Percentiles rank a stretch among this genome's conserved stretches.
phyloP scores from a whole-genome alignment of 78 protist genomes.

The Capsaspora owczarzaki region DNA sequence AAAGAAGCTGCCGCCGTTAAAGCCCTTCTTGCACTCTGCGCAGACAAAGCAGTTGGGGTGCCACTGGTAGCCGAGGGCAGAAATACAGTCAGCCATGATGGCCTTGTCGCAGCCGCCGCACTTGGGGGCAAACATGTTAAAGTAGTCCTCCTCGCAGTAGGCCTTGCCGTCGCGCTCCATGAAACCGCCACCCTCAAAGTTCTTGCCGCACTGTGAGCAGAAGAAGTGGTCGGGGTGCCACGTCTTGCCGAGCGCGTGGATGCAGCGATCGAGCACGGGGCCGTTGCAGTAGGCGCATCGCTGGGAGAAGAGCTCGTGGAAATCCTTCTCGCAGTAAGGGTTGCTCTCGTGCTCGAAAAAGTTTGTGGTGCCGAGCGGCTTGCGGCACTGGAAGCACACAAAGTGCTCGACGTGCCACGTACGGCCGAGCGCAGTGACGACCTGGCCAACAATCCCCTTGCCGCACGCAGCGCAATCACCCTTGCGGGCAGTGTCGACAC shows the following conservation, averaged over 20 bases:
- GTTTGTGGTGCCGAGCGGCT: not conserved
- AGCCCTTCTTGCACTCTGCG: not conserved
- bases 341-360: constrained; percentile 8
- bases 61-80: constrained; percentile 23
- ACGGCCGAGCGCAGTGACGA: not conserved
- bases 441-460: not conserved
- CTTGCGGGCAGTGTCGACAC: not conserved
- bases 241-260: constrained; percentile 29
- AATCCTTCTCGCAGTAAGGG: constrained; percentile 26
- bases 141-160: constrained; percentile 34
- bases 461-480: not conserved
- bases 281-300: constrained; percentile 26
- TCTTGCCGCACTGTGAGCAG: constrained; percentile 32
- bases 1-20: constrained; percentile 9
- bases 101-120: constrained; percentile 35
- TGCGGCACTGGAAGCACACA: constrained; percentile 6
- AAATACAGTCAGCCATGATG: constrained; percentile 16
- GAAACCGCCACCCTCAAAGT: constrained; percentile 14
- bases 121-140: constrained; percentile 16
- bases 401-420: constrained; percentile 7
- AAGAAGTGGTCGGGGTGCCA: constrained; percentile 45
- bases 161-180: constrained; percentile 38
- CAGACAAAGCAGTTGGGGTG: constrained; percentile 37
- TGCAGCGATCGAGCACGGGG: constrained; percentile 10
- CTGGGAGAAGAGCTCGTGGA: constrained; percentile 2